Evolutionary conservation across 2,329 filamentous ascomycete genomes (phyloP).

Genomic region (Raffaelea ambrosiae): DNA sequence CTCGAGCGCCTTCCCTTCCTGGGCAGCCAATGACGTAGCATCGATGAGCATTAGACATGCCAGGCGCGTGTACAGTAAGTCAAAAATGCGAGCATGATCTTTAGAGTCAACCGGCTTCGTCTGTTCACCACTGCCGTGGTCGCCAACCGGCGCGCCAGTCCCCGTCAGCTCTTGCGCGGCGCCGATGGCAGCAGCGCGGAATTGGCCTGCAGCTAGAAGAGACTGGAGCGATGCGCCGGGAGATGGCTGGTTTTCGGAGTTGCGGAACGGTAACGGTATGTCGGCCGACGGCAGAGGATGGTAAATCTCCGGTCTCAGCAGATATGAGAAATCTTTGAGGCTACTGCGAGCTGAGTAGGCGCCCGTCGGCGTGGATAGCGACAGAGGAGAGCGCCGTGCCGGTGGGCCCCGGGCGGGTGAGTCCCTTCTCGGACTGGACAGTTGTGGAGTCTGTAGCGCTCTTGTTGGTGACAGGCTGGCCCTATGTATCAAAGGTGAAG

Average conservation of each 20-base stretch:
- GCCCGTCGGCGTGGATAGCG: too few species aligned
- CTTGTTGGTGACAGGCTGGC: not conserved
- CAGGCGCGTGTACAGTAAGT: conserved; percentile 71
- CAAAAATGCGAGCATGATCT: conserved; percentile 61
- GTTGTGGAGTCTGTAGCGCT: not conserved
- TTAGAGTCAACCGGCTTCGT: conserved; percentile 29
- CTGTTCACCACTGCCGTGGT: conserved; percentile 18
- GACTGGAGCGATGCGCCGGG: conserved; percentile 56
- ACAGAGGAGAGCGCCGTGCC: not conserved
- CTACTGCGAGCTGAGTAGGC: too few species aligned
- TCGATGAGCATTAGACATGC: conserved; percentile 75
- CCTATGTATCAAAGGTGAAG: conserved; percentile 4
- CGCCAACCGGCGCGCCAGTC: conserved; percentile 21
- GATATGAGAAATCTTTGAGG: conserved; percentile 67
- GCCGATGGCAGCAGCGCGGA: conserved; percentile 66
- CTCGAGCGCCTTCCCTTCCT: conserved; percentile 56
- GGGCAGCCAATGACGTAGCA: conserved; percentile 58
- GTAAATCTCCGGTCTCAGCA: conserved; percentile 73
- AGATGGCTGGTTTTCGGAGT: conserved; percentile 54
- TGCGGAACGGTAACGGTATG: conserved; percentile 58
- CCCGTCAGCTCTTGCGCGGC: conserved; percentile 53
- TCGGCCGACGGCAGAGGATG: conserved; percentile 64
- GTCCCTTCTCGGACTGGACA: too few species aligned
- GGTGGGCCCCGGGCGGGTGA: not conserved
- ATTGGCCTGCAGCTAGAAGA: conserved; percentile 66